Evolutionary conservation across 768 basidiomycete genomes (phyloP), one percentile per base, ranked within the genome.

Genomic region (Amanita molliuscula): DNA sequence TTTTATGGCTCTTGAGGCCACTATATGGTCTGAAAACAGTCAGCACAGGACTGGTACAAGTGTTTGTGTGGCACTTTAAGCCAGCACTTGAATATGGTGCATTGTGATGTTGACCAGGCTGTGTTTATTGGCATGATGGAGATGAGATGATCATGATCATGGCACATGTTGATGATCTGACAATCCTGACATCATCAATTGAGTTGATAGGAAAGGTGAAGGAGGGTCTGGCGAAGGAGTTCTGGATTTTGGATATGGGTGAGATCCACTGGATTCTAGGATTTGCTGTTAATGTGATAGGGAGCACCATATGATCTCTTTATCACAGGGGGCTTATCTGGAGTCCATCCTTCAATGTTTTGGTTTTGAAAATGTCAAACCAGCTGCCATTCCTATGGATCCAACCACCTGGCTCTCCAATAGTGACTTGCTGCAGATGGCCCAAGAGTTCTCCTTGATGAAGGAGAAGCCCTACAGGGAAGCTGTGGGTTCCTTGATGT

Each of bases 11-110:
- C 6, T 16, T 45, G 21, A 25, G 37, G 13, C 18, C 48, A 15
- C 25, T 56, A 11, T 56, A 56, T 28, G 45, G 55, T 3, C 36
- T 54, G 3, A 54, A n/a, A 54, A 23, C 54, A 53, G 28, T 28
- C 52, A 6, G 47, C 47, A 15, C 28, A 36, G 37, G 29, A 20
- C 6, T 52, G 44, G 50, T 46, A 52, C 44, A 4, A 47, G 6
- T n/a, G 18, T 6, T n/a, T 38, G 6, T 38, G 6, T 15, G 37
- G 15, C n/a, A 15, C n/a, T n/a, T n/a, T 38, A n/a, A 6, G 15
- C 13, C 6, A 6, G 15, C 6, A 6, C 6, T 20, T 38, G 37
- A 38, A 38, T 6, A 38, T 38, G 37, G 18, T 6, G 5, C 15
- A n/a, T n/a, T 38, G 37, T n/a, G 37, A 38, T 6, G 37, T 38